These are phyloP conservation scores for Didymella segeticola DNA, from an alignment of 2,329 filamentous ascomycete genomes.

Conservation along the genomic window DNA sequence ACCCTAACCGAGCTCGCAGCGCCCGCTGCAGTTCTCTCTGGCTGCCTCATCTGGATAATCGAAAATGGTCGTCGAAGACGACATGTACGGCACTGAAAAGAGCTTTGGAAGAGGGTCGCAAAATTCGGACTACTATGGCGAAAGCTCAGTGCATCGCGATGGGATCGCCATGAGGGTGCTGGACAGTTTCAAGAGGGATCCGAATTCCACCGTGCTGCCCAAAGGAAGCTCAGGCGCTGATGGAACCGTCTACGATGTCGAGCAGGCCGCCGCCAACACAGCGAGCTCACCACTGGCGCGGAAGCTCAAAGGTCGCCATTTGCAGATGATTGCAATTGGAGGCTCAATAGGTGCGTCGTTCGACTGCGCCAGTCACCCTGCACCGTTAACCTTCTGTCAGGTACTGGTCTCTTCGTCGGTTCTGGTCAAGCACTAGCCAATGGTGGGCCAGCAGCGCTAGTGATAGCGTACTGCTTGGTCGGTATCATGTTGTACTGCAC, in stretches of 20 bases:
- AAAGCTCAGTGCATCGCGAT: constrained; percentile 43
- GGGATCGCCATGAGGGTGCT: constrained; percentile 51
- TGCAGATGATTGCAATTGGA: constrained; percentile 92
- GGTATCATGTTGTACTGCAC: constrained; percentile 84
- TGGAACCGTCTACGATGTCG: constrained; percentile 67
- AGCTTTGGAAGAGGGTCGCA: constrained; percentile 47
- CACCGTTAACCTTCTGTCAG: constrained; percentile 30
- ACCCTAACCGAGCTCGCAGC: constrained; percentile 29
- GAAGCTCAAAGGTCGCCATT: constrained; percentile 62
- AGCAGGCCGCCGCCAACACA: constrained; percentile 66
- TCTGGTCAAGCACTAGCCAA: constrained; percentile 61
- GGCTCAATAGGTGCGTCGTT: constrained; percentile 61
- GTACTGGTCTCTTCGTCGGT: constrained; percentile 68
- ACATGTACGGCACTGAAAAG: constrained; percentile 49
- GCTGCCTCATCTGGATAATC: constrained; percentile 5
- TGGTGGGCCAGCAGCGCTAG: constrained; percentile 48
- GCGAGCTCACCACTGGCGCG: constrained; percentile 77
- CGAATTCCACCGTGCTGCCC: constrained; percentile 54
- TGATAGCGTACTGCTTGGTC: background rate
- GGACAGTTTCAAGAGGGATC: constrained; percentile 50
- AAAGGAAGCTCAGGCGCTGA: constrained; percentile 57
- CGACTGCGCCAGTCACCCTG: constrained; percentile 2
- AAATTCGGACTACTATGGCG: constrained; percentile 48
- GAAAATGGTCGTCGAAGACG: constrained; percentile 43
- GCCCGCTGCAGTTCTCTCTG: constrained; percentile 24